Base-by-base conservation (phyloP, 2,329 filamentous ascomycete genomes). In the Ophiostoma novo-ulmi region DNA sequence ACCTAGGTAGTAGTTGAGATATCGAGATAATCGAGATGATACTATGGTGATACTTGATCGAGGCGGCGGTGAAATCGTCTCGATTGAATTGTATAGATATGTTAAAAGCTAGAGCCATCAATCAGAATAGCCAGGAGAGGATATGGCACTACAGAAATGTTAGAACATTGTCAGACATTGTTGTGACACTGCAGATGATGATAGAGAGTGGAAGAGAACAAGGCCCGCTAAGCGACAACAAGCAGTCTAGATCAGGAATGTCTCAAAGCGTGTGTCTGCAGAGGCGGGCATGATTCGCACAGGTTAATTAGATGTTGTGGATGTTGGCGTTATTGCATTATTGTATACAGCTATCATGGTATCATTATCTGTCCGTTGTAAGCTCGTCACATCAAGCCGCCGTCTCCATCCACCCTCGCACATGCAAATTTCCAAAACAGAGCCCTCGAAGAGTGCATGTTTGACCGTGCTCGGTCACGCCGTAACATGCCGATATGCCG, bases 171-270 rank as follows among this genome's bases (percentile, higher is more conserved):
- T 8, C 52, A 22, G 52, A 26, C 52, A 58, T 6, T 26, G 58
- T 13, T 58, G 58, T 63, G 11, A 35, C 26, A 63, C 58, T 17
- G 26, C 58, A 63, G 26, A n/a, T 26, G 52, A 10, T 20, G 70
- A 17, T 71, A 39, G 66, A 66, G 67, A 68, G 63, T 58, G 48
- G 38, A 17, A 35, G 58, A 17, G 58, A 35, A 63, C 58, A 63
- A 63, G 52, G 58, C 58, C 58, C 58, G 58, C 13, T 63, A 63
- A 63, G 58, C 58, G 58, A 63, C 26, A 63, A 63, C 14, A 14
- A 14, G 14, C 58, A 35, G 58, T 35, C 58, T 13, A 63, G 58
- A 63, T 31, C 58, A 63, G 58, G 5, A 31, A 63, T 63, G 58
- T 63, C 58, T 63, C 58, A 17, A 36, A 22, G 63, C n/a, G 22